Percentiles rank a stretch among this genome's conserved stretches.
Evolutionary conservation across 2,329 filamentous ascomycete genomes (phyloP).

Genomic region (Hortaea sp.): DNA sequence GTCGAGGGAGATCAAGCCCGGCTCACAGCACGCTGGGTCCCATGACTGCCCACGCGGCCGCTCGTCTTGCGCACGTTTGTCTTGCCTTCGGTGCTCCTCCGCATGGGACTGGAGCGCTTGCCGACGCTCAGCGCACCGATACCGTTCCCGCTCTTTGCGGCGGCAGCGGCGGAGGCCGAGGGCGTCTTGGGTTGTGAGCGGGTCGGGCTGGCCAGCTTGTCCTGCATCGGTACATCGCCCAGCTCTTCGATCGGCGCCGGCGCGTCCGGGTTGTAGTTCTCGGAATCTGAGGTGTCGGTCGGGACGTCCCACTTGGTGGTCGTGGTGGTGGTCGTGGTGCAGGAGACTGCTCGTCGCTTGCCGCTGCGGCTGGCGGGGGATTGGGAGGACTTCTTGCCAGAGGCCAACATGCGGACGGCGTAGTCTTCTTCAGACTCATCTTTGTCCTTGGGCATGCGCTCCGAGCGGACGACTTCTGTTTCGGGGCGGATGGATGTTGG

Average conservation of each 20-base stretch:
- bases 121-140: slow-evolving; percentile 35
- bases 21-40: slow-evolving; percentile 1
- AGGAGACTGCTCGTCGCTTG: slow-evolving; percentile 62
- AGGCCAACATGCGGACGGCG: slow-evolving; percentile 58
- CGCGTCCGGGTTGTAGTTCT: slow-evolving; percentile 25
- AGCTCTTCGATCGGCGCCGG: slow-evolving; percentile 17
- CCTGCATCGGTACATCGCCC: slow-evolving; percentile 13
- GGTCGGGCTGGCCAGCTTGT: slow-evolving; percentile 17
- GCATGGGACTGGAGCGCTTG: slow-evolving; percentile 36
- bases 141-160: slow-evolving; percentile 31
- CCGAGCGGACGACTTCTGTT: slow-evolving; percentile 50
- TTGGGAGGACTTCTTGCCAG: slow-evolving; percentile 52
- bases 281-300: slow-evolving; percentile 38
- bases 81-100: slow-evolving; percentile 39
- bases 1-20: too few relatives aligned
- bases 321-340: slow-evolving; percentile 63
- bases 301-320: slow-evolving; percentile 34
- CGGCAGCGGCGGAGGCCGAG: slow-evolving; percentile 12
- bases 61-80: slow-evolving; percentile 42
- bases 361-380: slow-evolving; percentile 48
- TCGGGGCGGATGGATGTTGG: slow-evolving; percentile 43
- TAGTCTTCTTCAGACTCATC: slow-evolving; percentile 85
- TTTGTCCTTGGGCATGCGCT: slow-evolving; percentile 42
- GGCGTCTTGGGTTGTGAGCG: slow-evolving; percentile 33
- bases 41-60: slow-evolving; percentile 39